Evolutionary conservation across 768 basidiomycete genomes (phyloP).

Genomic region (Antrodiella citrinella): DNA sequence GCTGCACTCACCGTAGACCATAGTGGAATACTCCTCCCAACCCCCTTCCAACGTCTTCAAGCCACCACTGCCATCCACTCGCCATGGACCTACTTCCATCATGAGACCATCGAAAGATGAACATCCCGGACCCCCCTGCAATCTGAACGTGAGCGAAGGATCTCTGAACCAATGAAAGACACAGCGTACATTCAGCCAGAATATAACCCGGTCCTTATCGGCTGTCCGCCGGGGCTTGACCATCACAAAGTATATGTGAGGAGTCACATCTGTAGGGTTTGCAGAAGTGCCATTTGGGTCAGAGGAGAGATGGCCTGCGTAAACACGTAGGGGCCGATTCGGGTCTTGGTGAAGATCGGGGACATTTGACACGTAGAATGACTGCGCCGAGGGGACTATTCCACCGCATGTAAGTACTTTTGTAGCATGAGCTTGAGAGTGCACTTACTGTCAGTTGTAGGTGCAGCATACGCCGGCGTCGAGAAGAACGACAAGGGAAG

Average conservation of each 20-base stretch:
- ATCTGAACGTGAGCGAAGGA: background rate
- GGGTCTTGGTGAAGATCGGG: constrained; percentile 72
- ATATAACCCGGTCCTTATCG: constrained; percentile 85
- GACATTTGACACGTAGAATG: constrained; percentile 72
- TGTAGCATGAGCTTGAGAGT: no score
- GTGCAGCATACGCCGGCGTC: constrained; percentile 15
- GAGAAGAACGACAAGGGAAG: constrained; percentile 7
- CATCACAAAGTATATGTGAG: constrained; percentile 86
- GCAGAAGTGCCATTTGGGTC: constrained; percentile 54
- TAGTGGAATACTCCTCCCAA: constrained; percentile 95
- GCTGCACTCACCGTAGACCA: constrained; percentile 74
- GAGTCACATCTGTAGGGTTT: constrained; percentile 49
- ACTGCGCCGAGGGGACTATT: constrained; percentile 70
- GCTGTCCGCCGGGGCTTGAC: constrained; percentile 79
- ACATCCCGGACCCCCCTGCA: constrained; percentile 91
- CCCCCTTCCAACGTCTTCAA: constrained; percentile 75
- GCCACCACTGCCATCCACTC: constrained; percentile 62
- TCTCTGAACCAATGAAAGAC: background rate
- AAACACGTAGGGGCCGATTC: constrained; percentile 67
- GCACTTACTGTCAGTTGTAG: constrained; percentile 17
- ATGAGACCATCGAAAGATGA: constrained; percentile 95
- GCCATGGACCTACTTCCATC: constrained; percentile 98
- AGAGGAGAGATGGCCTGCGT: constrained; percentile 78
- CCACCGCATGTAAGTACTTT: constrained; percentile 14
- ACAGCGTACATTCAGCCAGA: constrained; percentile 94